These are phyloP conservation scores for Apiospora rasikravindrae DNA, from an alignment of 2,329 filamentous ascomycete species.

Conservation along the genomic window DNA sequence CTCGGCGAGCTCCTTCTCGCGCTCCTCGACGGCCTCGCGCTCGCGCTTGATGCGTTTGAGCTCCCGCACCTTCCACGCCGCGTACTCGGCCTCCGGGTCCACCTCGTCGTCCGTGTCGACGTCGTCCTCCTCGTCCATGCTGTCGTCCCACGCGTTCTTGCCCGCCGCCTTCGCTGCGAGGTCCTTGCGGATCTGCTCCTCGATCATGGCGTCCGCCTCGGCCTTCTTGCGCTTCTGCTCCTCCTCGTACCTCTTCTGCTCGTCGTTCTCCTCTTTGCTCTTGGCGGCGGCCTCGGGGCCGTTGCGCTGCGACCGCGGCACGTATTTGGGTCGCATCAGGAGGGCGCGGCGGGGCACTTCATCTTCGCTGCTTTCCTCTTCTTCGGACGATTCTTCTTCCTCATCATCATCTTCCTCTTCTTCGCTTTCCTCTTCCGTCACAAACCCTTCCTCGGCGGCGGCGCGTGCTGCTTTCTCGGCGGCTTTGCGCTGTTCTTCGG, in stretches of 20 bases:
- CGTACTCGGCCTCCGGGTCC: slow-evolving; percentile 86
- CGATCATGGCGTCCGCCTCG: slow-evolving; percentile 78
- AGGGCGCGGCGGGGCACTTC: slow-evolving; percentile 61
- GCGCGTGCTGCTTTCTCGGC: slow-evolving; percentile 56
- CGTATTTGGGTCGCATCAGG: slow-evolving; percentile 68
- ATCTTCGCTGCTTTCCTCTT: slow-evolving; percentile 57
- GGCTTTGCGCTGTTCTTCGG: slow-evolving; percentile 53
- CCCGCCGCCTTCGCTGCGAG: slow-evolving; percentile 74
- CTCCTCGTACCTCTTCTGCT: slow-evolving; percentile 52
- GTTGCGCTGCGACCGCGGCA: slow-evolving; percentile 62
- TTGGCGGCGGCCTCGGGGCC: slow-evolving; percentile 35
- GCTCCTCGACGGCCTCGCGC: slow-evolving; percentile 80
- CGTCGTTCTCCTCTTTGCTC: slow-evolving; percentile 45
- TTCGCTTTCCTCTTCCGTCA: slow-evolving; percentile 58
- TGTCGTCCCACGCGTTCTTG: slow-evolving; percentile 87
- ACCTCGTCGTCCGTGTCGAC: slow-evolving; percentile 89
- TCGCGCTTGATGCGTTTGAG: slow-evolving; percentile 87
- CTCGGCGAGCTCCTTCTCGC: slow-evolving; percentile 86
- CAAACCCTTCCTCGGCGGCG: slow-evolving; percentile 66
- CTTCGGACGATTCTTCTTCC: slow-evolving; percentile 41
- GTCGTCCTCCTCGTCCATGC: slow-evolving; percentile 70
- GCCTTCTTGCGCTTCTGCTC: slow-evolving; percentile 71
- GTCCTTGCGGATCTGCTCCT: slow-evolving; percentile 86
- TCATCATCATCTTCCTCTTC: slow-evolving; percentile 37
- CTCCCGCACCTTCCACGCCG: slow-evolving; percentile 93